phyloP scores from a whole-genome alignment of 208 protist genomes.

The Trypanosoma mega region DNA sequence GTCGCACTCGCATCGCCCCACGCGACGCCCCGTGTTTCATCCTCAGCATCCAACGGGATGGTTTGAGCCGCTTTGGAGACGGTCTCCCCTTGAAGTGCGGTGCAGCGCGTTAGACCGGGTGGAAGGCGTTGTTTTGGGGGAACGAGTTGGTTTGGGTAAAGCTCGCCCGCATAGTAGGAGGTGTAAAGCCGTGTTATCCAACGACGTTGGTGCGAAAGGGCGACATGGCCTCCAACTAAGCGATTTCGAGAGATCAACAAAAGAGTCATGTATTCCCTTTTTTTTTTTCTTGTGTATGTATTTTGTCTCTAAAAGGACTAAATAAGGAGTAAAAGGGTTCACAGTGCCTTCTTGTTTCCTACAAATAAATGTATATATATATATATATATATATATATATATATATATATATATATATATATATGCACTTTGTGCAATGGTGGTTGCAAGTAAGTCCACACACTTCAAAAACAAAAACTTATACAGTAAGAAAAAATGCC shows the following conservation, averaged over 20 bases:
- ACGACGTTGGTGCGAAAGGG: conserved; percentile 46
- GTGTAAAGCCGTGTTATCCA: conserved; percentile 84
- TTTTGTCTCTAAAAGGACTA: not conserved
- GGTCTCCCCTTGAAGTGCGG: not conserved
- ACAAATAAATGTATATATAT: too few species aligned
- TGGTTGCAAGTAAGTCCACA: too few species aligned
- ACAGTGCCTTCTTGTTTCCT: too few species aligned
- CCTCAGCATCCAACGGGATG: conserved; percentile 1
- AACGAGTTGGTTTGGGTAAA: conserved; percentile 81
- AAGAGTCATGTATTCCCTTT: not conserved
- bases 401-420: too few species aligned
- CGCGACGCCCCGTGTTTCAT: conserved; percentile 33
- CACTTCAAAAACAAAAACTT: not conserved
- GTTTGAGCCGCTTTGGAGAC: not conserved
- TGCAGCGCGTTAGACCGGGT: conserved; percentile 21
- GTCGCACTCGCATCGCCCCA: conserved; percentile 66
- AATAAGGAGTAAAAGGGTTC: not conserved
- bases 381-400: too few species aligned
- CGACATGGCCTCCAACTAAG: not conserved
- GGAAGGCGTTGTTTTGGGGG: conserved; percentile 54
- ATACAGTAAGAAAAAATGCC: conserved; percentile 7
- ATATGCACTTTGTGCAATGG: too few species aligned
- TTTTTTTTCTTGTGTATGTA: not conserved
- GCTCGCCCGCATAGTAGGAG: conserved; percentile 72
- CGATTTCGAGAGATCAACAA: not conserved